A percentile compares a stretch with the other conserved stretches of the same genome.
phyloP scores from a whole-genome alignment of 2,329 filamentous ascomycete genomes.

The Monilinia fructicola region DNA sequence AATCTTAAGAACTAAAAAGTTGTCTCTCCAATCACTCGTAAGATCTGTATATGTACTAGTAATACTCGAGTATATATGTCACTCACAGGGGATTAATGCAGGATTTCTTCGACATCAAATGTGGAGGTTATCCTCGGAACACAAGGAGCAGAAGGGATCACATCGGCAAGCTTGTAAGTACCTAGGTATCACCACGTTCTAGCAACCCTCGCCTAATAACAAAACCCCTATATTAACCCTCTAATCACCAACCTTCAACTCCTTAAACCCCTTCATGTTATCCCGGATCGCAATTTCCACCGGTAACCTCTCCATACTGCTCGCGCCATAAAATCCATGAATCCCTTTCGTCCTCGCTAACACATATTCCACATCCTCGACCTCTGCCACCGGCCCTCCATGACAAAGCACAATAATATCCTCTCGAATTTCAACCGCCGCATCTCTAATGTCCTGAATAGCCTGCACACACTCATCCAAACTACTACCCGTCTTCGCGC shows the following conservation, averaged over 20 bases:
- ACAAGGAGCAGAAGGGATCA: neutral
- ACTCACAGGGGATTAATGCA: too few species aligned
- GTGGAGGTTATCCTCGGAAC: neutral
- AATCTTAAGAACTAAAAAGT: too few species aligned
- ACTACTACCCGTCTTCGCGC: conserved; percentile 59
- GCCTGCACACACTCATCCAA: conserved; percentile 63
- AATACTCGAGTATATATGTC: too few species aligned
- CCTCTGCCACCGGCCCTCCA: conserved; percentile 65
- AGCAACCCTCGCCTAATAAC: neutral
- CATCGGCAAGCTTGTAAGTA: neutral
- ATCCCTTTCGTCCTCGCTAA: conserved; percentile 59
- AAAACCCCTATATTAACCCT: neutral
- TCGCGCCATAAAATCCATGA: conserved; percentile 72
- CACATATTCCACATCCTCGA: conserved; percentile 63
- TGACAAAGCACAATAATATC: conserved; percentile 69
- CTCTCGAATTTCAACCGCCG: conserved; percentile 53
- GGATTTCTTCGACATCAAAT: neutral
- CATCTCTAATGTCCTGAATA: conserved; percentile 64
- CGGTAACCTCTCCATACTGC: conserved; percentile 67
- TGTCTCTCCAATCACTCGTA: too few species aligned
- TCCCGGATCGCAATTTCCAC: conserved; percentile 65
- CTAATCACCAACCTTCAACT: conserved; percentile 17
- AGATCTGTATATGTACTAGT: too few species aligned
- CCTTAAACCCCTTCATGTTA: conserved; percentile 56
- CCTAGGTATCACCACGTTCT: neutral